Percentiles rank a stretch among this genome's conserved stretches.
Conservation (phyloP, 805 yeast genomes). For the Wickerhamomyces bovis region DNA sequence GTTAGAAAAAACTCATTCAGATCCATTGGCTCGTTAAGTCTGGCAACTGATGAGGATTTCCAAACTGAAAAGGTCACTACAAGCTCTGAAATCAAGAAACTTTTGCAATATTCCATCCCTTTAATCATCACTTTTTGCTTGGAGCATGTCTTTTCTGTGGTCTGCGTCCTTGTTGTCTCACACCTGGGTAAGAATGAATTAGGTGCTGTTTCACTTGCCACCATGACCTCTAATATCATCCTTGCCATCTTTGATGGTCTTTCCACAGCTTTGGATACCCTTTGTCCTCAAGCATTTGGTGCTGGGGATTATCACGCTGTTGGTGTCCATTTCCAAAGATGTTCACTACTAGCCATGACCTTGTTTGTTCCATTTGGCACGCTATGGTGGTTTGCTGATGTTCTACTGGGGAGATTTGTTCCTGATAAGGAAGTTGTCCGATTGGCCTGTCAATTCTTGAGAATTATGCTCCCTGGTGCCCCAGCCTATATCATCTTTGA, state of each 20-base stretch:
- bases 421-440: conserved; percentile 48
- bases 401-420: conserved; percentile 36
- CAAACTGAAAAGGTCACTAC: conserved; percentile 29
- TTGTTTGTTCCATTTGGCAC: conserved; percentile 41
- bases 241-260: conserved; percentile 78
- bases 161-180: conserved; percentile 65
- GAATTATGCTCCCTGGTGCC: conserved; percentile 55
- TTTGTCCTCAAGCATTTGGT: conserved; percentile 84
- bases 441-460: conserved; percentile 46
- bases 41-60: conserved; percentile 22
- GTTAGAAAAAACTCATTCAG: conserved; percentile 15
- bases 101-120: conserved; percentile 45
- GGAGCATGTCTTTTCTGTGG: conserved; percentile 51
- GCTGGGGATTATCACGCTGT: conserved; percentile 65
- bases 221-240: conserved; percentile 79
- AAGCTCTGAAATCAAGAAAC: conserved; percentile 29
- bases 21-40: conserved; percentile 19
- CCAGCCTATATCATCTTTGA: conserved; percentile 80
- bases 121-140: conserved; percentile 50
- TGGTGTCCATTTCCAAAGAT: conserved; percentile 69
- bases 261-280: conserved; percentile 74
- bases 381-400: conserved; percentile 58
- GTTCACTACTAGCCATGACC: conserved; percentile 44
- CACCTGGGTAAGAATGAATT: conserved; percentile 73
- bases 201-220: conserved; percentile 78